Percentiles rank a stretch among this genome's conserved stretches.
These are phyloP conservation scores for Colletotrichum eleusines DNA, from an alignment of 2,329 filamentous ascomycete species.

Conservation along the genomic window DNA sequence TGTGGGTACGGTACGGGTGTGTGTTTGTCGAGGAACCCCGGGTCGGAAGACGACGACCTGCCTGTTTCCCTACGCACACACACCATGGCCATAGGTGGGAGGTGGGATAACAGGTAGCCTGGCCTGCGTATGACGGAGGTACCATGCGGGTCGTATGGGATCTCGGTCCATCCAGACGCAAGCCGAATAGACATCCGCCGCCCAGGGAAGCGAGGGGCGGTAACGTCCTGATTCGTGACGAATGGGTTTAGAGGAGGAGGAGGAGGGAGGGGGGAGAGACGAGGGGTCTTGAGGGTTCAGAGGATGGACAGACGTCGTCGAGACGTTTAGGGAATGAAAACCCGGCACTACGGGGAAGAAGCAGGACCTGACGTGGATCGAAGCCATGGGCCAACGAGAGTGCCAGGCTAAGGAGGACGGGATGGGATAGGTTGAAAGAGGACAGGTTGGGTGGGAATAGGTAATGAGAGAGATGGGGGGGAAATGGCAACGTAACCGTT, in stretches of 20 bases:
- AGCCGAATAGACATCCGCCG: conserved; percentile 10
- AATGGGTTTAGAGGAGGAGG: conserved; percentile 1
- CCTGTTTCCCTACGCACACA: not conserved
- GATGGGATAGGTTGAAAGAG: conserved; percentile 12
- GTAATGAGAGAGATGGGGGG: conserved; percentile 5
- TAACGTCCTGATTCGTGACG: conserved; percentile 31
- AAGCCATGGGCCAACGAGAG: conserved; percentile 26
- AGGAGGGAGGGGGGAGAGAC: conserved; percentile 1
- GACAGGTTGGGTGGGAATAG: conserved; percentile 17
- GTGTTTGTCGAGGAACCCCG: conserved; percentile 23
- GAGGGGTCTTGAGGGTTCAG: conserved; percentile 3
- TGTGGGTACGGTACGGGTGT: not conserved
- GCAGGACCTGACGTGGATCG: conserved; percentile 26
- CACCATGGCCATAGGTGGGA: conserved; percentile 31
- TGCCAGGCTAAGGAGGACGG: conserved; percentile 13
- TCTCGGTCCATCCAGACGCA: conserved; percentile 30
- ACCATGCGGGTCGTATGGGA: conserved; percentile 32
- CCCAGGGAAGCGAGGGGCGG: conserved; percentile 14
- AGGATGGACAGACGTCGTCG: conserved; percentile 31
- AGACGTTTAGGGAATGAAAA: conserved; percentile 23
- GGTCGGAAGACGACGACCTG: conserved; percentile 30
- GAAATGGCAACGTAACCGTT: conserved; percentile 27
- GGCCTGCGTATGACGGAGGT: conserved; percentile 32
- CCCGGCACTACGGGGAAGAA: conserved; percentile 22
- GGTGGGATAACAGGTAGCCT: not conserved